Percentiles rank a stretch among this genome's conserved stretches.
These are phyloP conservation scores for Candida sp. DNA, from an alignment of 1,139 yeast genomes.

Conservation along the genomic window DNA sequence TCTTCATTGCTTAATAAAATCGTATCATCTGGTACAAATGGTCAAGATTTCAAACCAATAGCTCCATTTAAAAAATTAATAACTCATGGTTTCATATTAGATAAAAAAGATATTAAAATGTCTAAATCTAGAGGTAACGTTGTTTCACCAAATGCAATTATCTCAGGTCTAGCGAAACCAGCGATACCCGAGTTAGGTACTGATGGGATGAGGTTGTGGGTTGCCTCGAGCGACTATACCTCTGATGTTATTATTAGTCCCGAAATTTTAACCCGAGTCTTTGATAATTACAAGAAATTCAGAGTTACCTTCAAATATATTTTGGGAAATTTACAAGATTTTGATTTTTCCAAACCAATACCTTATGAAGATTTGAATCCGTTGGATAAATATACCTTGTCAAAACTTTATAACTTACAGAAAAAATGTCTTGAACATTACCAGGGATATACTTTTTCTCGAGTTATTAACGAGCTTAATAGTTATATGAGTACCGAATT, in stretches of 20 bases:
- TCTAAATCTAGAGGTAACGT: conserved; percentile 90
- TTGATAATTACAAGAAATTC: conserved; percentile 76
- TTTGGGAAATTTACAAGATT: conserved; percentile 67
- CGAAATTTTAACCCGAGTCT: conserved; percentile 69
- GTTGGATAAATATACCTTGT: conserved; percentile 65
- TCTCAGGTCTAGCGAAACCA: conserved; percentile 60
- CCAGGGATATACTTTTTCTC: conserved; percentile 59
- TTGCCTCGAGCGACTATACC: conserved; percentile 84
- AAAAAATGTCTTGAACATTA: conserved; percentile 42
- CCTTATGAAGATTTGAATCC: conserved; percentile 40
- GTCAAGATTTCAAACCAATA: conserved; percentile 36
- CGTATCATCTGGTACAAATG: conserved; percentile 41
- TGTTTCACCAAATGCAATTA: conserved; percentile 62
- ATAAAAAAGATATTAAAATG: conserved; percentile 86
- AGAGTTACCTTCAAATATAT: conserved; percentile 79
- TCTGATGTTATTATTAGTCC: conserved; percentile 77
- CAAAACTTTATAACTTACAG: conserved; percentile 51
- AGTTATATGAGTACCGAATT: conserved; percentile 72
- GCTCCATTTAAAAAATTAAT: conserved; percentile 73
- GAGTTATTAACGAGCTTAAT: conserved; percentile 60
- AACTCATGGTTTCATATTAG: conserved; percentile 93
- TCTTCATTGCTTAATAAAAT: conserved; percentile 83
- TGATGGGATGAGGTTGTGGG: conserved; percentile 90
- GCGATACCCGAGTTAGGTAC: conserved; percentile 72
- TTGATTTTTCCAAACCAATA: conserved; percentile 12